Evolutionary conservation across 169 alveolate genomes (phyloP), one percentile per base, ranked within the genome.

Genomic region (Besnoitia besnoiti): DNA sequence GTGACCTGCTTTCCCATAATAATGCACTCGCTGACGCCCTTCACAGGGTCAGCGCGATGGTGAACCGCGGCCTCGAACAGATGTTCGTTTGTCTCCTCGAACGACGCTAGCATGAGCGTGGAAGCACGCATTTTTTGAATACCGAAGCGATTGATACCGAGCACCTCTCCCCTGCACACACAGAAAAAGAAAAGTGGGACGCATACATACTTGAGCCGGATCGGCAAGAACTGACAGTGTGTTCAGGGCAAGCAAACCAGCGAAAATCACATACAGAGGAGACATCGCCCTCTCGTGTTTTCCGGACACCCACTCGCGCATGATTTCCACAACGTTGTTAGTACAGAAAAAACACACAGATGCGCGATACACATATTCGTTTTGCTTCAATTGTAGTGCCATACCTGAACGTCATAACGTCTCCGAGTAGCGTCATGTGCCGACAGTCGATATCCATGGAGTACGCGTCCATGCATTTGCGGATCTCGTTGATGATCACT

Each of bases 41-140:
- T 96, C 79, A 95, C 95, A 37, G 94, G 95, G 75, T 95, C 96
- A 61, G 77, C 24, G 14, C 95, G 90, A 40, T 82, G 90, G 85
- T 92, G 98, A 27, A 97, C 97, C 0, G 99, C 99, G 5, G 99
- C 99, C 94, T 99, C 99, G 94, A 98, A 99, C 88, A 99, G 96
- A 93, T 97, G 98, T 85, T 99, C 99, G 80, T 98, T 98, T 30
- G 99, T 99, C 95, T 98, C 99, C 96, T 99, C 99, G 95, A 99
- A 99, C 82, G 99, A 98, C 14, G 99, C 99, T 84, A 99, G 97
- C 99, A 99, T 98, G 55, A 99, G 95, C n/a, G 99, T 98, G 50
- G 99, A 97, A 2, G 98, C 97, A 39, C 99, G 97, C 99, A 99
- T 98, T 96, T 98, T 98, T 91, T 97, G 97, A 84, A 99, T 98